Conservation (phyloP, 345 rosid species). For the Viola odorata region DNA sequence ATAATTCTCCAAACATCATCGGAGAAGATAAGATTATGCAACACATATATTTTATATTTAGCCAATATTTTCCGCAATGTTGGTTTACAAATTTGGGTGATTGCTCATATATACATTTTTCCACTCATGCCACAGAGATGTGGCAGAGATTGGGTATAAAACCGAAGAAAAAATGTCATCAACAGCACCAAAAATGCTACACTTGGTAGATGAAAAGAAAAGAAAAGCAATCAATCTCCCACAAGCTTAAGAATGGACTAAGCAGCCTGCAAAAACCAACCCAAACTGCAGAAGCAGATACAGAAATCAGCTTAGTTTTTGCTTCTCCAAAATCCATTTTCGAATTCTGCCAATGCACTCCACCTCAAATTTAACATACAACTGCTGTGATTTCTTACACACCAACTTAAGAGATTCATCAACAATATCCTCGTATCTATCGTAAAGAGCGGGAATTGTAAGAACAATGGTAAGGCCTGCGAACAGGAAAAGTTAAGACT, state of each 20-base stretch:
- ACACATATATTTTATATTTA: too few relatives aligned
- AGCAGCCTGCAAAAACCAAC: background rate
- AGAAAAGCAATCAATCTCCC: background rate
- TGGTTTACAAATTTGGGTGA: too few relatives aligned
- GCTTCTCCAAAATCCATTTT: conserved; percentile 45
- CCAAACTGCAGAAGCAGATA: conserved; percentile 2
- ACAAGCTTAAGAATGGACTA: background rate
- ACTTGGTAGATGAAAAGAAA: background rate
- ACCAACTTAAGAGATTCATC: conserved; percentile 35
- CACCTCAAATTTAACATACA: conserved; percentile 41
- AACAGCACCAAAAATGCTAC: background rate
- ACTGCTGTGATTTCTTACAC: conserved; percentile 28
- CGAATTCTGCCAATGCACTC: conserved; percentile 32
- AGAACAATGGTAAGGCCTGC: conserved; percentile 65
- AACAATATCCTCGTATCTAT: conserved; percentile 48
- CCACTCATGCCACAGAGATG: too few relatives aligned
- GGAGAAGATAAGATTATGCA: too few relatives aligned
- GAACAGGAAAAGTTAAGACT: background rate
- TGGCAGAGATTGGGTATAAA: background rate
- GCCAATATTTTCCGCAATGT: too few relatives aligned
- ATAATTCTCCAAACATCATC: too few relatives aligned
- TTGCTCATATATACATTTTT: too few relatives aligned
- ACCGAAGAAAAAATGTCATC: background rate
- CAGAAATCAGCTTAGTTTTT: conserved; percentile 50
- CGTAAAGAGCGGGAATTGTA: conserved; percentile 72